Evolutionary conservation across 2,329 filamentous ascomycete species (phyloP), one percentile per base, ranked within the genome.

Genomic region (Nannizziopsis barbatae): DNA sequence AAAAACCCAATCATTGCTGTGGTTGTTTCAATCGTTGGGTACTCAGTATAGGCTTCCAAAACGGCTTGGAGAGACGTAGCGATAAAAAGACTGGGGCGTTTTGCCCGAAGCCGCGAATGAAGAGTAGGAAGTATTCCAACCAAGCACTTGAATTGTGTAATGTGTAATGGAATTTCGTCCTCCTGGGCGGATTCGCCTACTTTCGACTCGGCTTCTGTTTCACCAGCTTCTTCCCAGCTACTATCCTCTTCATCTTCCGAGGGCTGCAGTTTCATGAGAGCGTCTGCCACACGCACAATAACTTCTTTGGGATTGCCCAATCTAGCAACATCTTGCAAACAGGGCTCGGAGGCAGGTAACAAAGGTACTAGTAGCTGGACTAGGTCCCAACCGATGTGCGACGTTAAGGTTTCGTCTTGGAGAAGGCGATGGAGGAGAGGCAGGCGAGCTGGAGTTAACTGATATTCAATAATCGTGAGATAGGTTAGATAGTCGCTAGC

Each of bases 321-420:
- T 7, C 74, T 67, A 11, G 79, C 77, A 47, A 83, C 72, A 60
- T 80, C 76, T 50, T 79, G 71, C 8, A 83, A 61, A 58, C 79
- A 82, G 55, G 75, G 68, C 45, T 73, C 68, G 0, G 77, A 79
- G 2, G 72, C 69, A 1, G 77, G 76, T 3, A 83, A 62, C 52
- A 80, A 69, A 1, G 78, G 79, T 12, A 81, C 65, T 1, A 83
- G 68, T 8, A 81, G 62, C 55, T 80, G 75, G 5, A 82, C 74
- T 37, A 83, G 62, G 60, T 83, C 79, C 79, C 79, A 83, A 51
- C 79, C 79, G 56, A 83, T 82, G 54, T 80, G 79, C 39, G 71
- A 71, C 3, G 77, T 80, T 32, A 83, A 62, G 41, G 71, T 73
- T 52, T 75, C 71, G 69, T 81, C 77, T 59, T 80, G 76, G 11